Percentiles rank a stretch among this genome's conserved stretches.
These are phyloP conservation scores for Penicillium vulpinum DNA, from an alignment of 2,329 filamentous ascomycete genomes.

Conservation along the genomic window DNA sequence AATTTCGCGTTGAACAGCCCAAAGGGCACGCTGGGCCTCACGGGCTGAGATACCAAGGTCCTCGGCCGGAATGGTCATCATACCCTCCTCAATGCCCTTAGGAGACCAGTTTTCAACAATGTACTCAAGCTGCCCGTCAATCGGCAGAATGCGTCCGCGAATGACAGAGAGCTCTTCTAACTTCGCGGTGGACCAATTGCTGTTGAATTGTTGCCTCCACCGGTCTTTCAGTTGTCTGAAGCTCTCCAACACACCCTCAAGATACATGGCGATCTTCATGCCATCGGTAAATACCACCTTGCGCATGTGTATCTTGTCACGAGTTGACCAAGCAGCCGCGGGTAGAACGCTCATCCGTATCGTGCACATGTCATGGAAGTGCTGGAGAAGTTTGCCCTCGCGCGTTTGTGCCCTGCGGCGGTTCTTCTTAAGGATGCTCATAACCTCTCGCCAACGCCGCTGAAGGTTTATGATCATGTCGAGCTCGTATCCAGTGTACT, in stretches of 20 bases:
- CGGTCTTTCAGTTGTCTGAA: slow-evolving; percentile 2
- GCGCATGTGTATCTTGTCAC: slow-evolving; percentile 9
- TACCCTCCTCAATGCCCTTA: background rate
- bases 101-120: slow-evolving; percentile 9
- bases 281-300: slow-evolving; percentile 15
- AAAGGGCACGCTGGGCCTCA: slow-evolving; percentile 7
- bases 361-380: slow-evolving; percentile 1
- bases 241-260: background rate
- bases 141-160: background rate
- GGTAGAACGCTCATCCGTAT: background rate
- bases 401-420: background rate
- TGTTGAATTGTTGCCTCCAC: slow-evolving; percentile 5
- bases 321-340: background rate
- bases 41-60: slow-evolving; percentile 1
- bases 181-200: background rate
- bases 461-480: slow-evolving; percentile 11
- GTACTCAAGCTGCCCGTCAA: slow-evolving; percentile 3
- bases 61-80: background rate
- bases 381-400: background rate
- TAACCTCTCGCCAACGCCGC: slow-evolving; percentile 13
- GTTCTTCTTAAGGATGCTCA: background rate
- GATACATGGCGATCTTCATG: slow-evolving; percentile 2
- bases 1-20: slow-evolving; percentile 9
- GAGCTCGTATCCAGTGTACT: slow-evolving; percentile 7
- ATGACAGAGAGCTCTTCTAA: slow-evolving; percentile 12